Conservation (phyloP, 2,329 filamentous ascomycete genomes). For the Diaporthe humulicola region DNA sequence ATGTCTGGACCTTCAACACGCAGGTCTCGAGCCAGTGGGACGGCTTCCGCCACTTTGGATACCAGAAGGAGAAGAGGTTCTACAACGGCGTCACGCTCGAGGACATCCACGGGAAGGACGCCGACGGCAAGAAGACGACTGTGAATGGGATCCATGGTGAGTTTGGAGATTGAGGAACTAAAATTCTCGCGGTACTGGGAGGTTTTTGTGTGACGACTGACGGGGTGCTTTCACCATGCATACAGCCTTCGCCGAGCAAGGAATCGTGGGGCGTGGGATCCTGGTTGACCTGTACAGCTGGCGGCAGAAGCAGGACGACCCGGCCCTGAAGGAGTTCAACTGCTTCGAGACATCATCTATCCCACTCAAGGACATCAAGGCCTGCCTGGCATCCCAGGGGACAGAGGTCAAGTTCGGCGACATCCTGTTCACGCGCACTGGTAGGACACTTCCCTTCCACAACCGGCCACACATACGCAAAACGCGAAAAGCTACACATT, state of each 20-base stretch:
- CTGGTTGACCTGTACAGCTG: constrained; percentile 66
- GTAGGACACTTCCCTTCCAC: constrained; percentile 33
- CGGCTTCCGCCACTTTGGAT: constrained; percentile 64
- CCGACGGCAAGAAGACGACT: constrained; percentile 48
- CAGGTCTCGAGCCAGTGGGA: constrained; percentile 72
- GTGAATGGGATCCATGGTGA: constrained; percentile 57
- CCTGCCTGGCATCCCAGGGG: constrained; percentile 59
- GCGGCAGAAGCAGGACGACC: constrained; percentile 53
- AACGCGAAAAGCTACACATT: no score
- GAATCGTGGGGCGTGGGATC: constrained; percentile 69
- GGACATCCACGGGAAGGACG: constrained; percentile 46
- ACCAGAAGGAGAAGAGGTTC: constrained; percentile 57
- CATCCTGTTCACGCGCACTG: constrained; percentile 62
- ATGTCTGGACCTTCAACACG: constrained; percentile 70
- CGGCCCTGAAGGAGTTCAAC: constrained; percentile 46
- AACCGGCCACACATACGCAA: no score
- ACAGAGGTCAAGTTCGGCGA: constrained; percentile 65
- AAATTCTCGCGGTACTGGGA: neutral
- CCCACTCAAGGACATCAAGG: constrained; percentile 51
- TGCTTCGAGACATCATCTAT: constrained; percentile 51
- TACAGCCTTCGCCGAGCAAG: constrained; percentile 62
- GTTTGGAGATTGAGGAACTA: neutral
- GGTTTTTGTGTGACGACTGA: neutral
- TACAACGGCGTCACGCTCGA: constrained; percentile 53
- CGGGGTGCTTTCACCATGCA: neutral